Percentiles rank a stretch among this genome's conserved stretches.
Conservation (phyloP, 306 rosid species). For the Cucurbita argyrosperma region DNA sequence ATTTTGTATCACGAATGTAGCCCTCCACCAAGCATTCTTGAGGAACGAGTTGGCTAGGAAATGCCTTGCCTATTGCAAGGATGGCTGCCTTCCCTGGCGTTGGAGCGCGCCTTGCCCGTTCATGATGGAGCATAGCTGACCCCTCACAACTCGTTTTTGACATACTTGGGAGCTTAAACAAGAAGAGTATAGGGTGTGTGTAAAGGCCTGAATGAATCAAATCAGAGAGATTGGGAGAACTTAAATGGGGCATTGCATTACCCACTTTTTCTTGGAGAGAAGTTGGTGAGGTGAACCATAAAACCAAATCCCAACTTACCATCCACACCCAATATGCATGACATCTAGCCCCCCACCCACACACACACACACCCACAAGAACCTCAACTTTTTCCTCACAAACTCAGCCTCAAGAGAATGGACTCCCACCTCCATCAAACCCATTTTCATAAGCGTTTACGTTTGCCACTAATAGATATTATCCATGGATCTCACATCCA, state of each 20-base stretch:
- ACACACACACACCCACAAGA: neutral
- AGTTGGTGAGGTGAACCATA: constrained; percentile 28
- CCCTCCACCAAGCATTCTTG: constrained; percentile 95
- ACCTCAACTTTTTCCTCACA: neutral
- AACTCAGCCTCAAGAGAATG: constrained; percentile 46
- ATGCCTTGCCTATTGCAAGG: constrained; percentile 81
- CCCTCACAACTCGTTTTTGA: constrained; percentile 26
- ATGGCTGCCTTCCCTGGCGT: constrained; percentile 65
- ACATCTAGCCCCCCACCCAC: neutral
- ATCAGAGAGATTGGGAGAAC: neutral
- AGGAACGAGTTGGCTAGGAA: constrained; percentile 79
- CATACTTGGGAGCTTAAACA: constrained; percentile 24
- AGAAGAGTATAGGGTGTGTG: neutral
- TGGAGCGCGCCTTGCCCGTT: constrained; percentile 29
- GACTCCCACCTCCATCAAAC: constrained; percentile 35
- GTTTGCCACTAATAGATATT: no score
- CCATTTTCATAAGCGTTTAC: no score
- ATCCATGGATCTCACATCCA: no score
- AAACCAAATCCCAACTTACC: constrained; percentile 1
- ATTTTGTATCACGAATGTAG: constrained; percentile 76
- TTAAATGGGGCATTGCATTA: constrained; percentile 23
- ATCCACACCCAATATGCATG: constrained; percentile 2
- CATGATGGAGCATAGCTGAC: constrained; percentile 2
- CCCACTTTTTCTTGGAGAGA: constrained; percentile 31
- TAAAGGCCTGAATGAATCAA: constrained; percentile 14